Base-by-base conservation (phyloP, 441 rosid genomes). In the Brassica hybrid region DNA sequence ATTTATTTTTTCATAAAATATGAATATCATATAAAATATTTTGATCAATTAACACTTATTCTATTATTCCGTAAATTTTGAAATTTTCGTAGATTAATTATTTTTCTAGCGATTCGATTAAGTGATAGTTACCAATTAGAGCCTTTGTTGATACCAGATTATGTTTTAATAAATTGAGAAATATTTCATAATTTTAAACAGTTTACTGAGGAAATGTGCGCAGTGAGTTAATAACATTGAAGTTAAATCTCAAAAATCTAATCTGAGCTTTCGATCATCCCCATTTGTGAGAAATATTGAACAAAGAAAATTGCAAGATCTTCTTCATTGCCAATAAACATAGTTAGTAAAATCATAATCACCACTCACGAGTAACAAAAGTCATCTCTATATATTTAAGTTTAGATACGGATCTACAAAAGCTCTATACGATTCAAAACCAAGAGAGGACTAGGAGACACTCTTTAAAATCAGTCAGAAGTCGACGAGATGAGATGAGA, bases 401-500 rank as follows among this genome's bases (percentile, higher is more conserved):
- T 11, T 17, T 17, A 54, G 61, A 56, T 56, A 56, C 61, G 27
- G 25, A 56, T 56, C 25, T 18, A 56, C 61, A 56, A 56, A 56
- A 56, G 61, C 61, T 56, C 25, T 56, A 18, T 56, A 56, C 61
- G 61, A 54, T 54, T 54, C 59, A 54, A 56, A 54, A 54, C 60
- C 60, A 54, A 54, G 21, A 54, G 16, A 45, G 52, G 17, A 6
- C 56, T 7, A 17, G 12, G 60, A 17, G 23, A 54, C 60, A 54
- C 23, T 54, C 23, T 52, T 12, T 56, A 18, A 18, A 65, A 32
- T 78, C 43, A 78, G 30, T 78, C 43, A 78, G 30, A 78, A 73
- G 34, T 79, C 78, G 21, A 79, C 82, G 16, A 79, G 82, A 8
- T 79, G 82, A 38, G 86, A 34, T 14, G 85, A 63, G 58, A 79